phyloP scores from a whole-genome alignment of 306 rosid species.

The Purshia tridentata region DNA sequence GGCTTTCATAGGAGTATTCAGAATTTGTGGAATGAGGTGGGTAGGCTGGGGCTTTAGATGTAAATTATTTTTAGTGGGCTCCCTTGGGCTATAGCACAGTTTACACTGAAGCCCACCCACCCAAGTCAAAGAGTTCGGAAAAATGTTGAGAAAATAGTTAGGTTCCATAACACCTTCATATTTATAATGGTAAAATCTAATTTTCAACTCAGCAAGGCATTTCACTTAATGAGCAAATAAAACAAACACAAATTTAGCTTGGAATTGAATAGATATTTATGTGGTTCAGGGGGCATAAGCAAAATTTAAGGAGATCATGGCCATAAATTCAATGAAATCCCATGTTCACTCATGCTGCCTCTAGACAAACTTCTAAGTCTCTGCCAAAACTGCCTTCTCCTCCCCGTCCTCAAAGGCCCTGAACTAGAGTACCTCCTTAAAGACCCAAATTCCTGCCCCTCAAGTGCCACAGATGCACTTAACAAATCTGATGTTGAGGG shows the following conservation, averaged over 20 bases:
- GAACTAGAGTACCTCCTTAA: constrained; percentile 69
- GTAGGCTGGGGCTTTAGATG: too few relatives aligned
- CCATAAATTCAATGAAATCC: constrained; percentile 52
- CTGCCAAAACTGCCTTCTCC: constrained; percentile 65
- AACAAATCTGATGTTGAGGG: constrained; percentile 53
- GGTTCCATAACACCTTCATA: too few relatives aligned
- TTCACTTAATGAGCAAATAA: background rate
- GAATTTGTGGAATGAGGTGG: too few relatives aligned
- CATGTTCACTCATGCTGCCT: constrained; percentile 81
- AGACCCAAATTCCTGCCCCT: constrained; percentile 54
- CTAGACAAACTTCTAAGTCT: constrained; percentile 60
- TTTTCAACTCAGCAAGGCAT: background rate
- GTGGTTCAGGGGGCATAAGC: too few relatives aligned
- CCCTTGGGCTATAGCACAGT: too few relatives aligned
- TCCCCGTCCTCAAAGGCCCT: constrained; percentile 56
- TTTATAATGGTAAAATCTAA: background rate
- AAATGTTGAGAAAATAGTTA: too few relatives aligned
- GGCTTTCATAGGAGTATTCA: too few relatives aligned
- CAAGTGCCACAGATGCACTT: constrained; percentile 39
- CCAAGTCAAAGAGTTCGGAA: too few relatives aligned
- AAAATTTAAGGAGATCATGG: too few relatives aligned
- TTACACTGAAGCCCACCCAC: too few relatives aligned
- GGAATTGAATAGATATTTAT: background rate
- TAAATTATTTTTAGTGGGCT: too few relatives aligned
- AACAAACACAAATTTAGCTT: background rate